These are phyloP conservation scores for Rickenella mellea DNA, from an alignment of 768 basidiomycete genomes.

Conservation along the genomic window DNA sequence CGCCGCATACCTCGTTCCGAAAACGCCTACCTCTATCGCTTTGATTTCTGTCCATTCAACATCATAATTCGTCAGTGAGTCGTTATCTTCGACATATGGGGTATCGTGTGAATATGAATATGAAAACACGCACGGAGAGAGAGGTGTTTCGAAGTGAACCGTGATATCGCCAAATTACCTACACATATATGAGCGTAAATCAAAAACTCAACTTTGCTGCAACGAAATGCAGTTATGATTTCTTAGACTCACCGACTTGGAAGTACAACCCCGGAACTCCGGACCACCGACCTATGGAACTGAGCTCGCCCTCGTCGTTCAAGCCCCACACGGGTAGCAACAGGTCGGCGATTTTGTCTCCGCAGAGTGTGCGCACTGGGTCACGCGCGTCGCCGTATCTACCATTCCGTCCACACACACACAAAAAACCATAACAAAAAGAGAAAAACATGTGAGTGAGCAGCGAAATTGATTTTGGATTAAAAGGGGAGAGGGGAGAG, in stretches of 20 bases:
- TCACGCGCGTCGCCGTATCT: not conserved
- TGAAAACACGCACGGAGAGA: slow-evolving; percentile 44
- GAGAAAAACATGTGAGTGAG: too few relatives aligned
- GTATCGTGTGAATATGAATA: not conserved
- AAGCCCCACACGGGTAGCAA: slow-evolving; percentile 4
- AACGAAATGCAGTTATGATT: too few relatives aligned
- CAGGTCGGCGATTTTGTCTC: not conserved
- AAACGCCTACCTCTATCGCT: slow-evolving; percentile 46
- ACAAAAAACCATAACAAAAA: too few relatives aligned
- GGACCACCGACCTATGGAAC: slow-evolving; percentile 1
- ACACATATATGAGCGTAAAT: too few relatives aligned
- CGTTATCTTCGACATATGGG: not conserved
- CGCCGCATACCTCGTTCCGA: slow-evolving; percentile 22
- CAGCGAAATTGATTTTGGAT: too few relatives aligned
- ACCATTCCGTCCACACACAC: too few relatives aligned
- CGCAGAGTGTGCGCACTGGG: not conserved
- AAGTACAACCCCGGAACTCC: slow-evolving; percentile 4
- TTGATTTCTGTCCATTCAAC: slow-evolving; percentile 46
- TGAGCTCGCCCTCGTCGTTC: slow-evolving; percentile 5
- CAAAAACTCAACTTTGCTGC: too few relatives aligned
- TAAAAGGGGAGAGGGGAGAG: too few relatives aligned
- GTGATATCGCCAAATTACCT: slow-evolving; percentile 50
- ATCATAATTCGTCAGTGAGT: not conserved
- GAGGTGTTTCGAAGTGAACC: slow-evolving; percentile 61
- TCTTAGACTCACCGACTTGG: not conserved